Percentiles rank a stretch among this genome's conserved stretches.
These are phyloP conservation scores for Smittium mucronatum DNA, from an alignment of 371 early-diverging fungal genomes.

Conservation along the genomic window DNA sequence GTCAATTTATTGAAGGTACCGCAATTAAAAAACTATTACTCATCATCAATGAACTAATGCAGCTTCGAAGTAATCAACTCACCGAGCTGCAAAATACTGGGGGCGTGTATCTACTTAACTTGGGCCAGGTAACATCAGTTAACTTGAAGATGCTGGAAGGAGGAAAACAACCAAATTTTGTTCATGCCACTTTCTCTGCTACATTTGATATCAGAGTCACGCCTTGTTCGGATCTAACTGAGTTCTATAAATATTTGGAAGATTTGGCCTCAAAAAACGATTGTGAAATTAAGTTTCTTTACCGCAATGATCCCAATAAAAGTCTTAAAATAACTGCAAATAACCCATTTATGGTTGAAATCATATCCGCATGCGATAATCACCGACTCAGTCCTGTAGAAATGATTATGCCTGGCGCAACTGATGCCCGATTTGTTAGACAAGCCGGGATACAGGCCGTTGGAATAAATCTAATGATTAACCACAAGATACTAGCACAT, in stretches of 20 bases:
- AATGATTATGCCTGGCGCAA: conserved; percentile 64
- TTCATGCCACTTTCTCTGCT: conserved; percentile 44
- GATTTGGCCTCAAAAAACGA: conserved; percentile 36
- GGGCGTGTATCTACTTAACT: conserved; percentile 10
- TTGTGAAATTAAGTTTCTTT: conserved; percentile 45
- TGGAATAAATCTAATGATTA: conserved; percentile 54
- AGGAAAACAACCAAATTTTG: conserved; percentile 46
- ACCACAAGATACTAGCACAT: conserved; percentile 55
- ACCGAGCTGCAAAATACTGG: conserved; percentile 20
- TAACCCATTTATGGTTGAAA: not conserved
- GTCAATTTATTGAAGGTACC: conserved; percentile 52
- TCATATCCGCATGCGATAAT: too few species aligned
- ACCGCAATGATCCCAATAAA: not conserved
- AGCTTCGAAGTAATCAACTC: conserved; percentile 40
- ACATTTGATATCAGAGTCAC: conserved; percentile 60
- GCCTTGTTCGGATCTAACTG: conserved; percentile 40
- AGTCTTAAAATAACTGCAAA: too few species aligned
- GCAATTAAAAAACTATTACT: conserved; percentile 48
- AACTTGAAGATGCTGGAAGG: conserved; percentile 56
- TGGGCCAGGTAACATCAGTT: conserved; percentile 63
- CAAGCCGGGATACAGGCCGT: conserved; percentile 52
- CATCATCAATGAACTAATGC: conserved; percentile 42
- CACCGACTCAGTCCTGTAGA: not conserved
- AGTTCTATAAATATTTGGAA: conserved; percentile 39
- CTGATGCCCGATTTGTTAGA: conserved; percentile 57